Evolutionary conservation across 2,329 filamentous ascomycete species (phyloP).

Genomic region (Nemania abortiva): DNA sequence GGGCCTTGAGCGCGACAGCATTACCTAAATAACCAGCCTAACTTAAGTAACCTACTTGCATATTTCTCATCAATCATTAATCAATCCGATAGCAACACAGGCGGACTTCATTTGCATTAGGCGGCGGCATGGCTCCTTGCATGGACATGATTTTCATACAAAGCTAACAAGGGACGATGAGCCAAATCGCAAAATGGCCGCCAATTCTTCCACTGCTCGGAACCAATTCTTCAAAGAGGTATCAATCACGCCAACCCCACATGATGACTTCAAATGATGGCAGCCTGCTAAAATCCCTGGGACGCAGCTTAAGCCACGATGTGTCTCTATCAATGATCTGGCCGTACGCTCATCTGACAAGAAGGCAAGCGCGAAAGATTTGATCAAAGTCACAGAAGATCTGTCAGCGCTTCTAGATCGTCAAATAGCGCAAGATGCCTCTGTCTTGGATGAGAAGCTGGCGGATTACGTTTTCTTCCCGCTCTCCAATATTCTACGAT

Average conservation of each 20-base stretch:
- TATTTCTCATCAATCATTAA: not conserved
- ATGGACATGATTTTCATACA: not conserved
- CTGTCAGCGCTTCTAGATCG: slow-evolving; percentile 61
- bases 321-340: slow-evolving; percentile 70
- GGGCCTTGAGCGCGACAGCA: not conserved
- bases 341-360: slow-evolving; percentile 63
- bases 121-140: not conserved
- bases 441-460: slow-evolving; percentile 79
- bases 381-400: slow-evolving; percentile 60
- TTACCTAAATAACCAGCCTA: not conserved
- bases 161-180: slow-evolving; percentile 28
- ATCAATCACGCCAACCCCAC: slow-evolving; percentile 20
- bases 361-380: slow-evolving; percentile 56
- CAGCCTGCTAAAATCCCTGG: slow-evolving; percentile 30
- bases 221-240: slow-evolving; percentile 53
- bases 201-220: slow-evolving; percentile 42
- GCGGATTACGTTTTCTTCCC: slow-evolving; percentile 97
- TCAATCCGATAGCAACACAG: not conserved
- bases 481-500: slow-evolving; percentile 85
- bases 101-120: not conserved
- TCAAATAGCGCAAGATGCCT: slow-evolving; percentile 58
- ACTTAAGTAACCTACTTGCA: not conserved
- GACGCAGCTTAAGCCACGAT: slow-evolving; percentile 71
- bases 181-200: slow-evolving; percentile 43
- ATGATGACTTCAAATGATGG: slow-evolving; percentile 9